These are phyloP conservation scores for Lepiota venenata DNA, from an alignment of 768 basidiomycete genomes.

Conservation along the genomic window DNA sequence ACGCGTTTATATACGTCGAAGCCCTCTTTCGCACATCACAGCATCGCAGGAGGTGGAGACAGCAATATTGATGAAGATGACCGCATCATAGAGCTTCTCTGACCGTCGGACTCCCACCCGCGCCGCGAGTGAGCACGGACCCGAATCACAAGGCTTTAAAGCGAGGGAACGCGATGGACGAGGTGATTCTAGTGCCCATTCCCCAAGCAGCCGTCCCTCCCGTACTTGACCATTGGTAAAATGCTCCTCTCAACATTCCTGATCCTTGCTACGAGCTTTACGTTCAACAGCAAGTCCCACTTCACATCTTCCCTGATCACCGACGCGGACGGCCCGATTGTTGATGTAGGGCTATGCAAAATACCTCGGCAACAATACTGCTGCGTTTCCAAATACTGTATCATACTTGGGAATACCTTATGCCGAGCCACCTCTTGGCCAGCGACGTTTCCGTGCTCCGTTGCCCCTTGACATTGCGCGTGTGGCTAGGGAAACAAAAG, in stretches of 20 bases:
- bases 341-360: constrained; percentile 58
- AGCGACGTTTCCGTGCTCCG: constrained; percentile 51
- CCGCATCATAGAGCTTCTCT: neutral
- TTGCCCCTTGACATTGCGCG: constrained; percentile 47
- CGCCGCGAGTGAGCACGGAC: too few species aligned
- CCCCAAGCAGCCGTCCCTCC: neutral
- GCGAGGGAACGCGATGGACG: neutral
- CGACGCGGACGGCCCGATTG: constrained; percentile 22
- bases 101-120: neutral
- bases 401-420: constrained; percentile 60
- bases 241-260: constrained; percentile 4
- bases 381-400: constrained; percentile 43
- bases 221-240: neutral
- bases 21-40: neutral
- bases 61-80: neutral
- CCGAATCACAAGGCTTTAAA: too few species aligned
- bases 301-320: neutral
- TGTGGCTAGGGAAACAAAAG: constrained; percentile 30
- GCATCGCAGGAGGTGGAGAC: neutral
- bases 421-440: constrained; percentile 55
- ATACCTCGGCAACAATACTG: constrained; percentile 49
- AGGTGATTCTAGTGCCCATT: neutral
- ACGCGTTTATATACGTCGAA: neutral
- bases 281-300: neutral
- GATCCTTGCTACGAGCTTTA: neutral